phyloP scores from a whole-genome alignment of 768 basidiomycete genomes.

The Boletellus ananas region DNA sequence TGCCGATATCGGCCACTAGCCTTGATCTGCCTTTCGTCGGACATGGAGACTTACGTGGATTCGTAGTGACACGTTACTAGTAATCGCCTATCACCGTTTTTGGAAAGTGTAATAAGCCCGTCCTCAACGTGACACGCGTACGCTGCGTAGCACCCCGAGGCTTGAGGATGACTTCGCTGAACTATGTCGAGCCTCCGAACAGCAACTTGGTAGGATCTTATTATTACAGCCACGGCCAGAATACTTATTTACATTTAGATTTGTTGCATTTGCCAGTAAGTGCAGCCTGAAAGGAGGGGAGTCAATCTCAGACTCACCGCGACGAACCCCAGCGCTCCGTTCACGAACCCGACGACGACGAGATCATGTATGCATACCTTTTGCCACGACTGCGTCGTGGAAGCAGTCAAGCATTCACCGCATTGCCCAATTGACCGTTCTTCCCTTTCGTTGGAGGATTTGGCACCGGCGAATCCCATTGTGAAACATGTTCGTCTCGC shows the following conservation, averaged over 20 bases:
- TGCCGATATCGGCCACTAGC: too few relatives aligned
- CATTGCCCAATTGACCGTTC: conserved; percentile 87
- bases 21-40: too few relatives aligned
- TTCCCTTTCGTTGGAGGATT: conserved; percentile 52
- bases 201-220: conserved; percentile 54
- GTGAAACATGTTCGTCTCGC: conserved; percentile 49
- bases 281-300: not conserved
- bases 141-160: not conserved
- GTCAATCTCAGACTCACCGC: conserved; percentile 7
- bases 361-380: conserved; percentile 81
- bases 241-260: conserved; percentile 40
- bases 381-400: conserved; percentile 75
- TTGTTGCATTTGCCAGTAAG: conserved; percentile 74
- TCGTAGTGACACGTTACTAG: too few relatives aligned
- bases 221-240: not conserved
- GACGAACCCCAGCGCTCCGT: conserved; percentile 51
- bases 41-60: too few relatives aligned
- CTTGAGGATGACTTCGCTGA: conserved; percentile 30
- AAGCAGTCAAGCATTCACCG: conserved; percentile 60
- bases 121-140: conserved; percentile 6
- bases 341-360: conserved; percentile 72
- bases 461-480: conserved; percentile 68
- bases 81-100: conserved; percentile 9
- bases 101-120: conserved; percentile 1
- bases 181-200: conserved; percentile 61